Evolutionary conservation across 768 basidiomycete genomes (phyloP), one percentile per base, ranked within the genome.

Genomic region (Tricholoma bakamatsutake): DNA sequence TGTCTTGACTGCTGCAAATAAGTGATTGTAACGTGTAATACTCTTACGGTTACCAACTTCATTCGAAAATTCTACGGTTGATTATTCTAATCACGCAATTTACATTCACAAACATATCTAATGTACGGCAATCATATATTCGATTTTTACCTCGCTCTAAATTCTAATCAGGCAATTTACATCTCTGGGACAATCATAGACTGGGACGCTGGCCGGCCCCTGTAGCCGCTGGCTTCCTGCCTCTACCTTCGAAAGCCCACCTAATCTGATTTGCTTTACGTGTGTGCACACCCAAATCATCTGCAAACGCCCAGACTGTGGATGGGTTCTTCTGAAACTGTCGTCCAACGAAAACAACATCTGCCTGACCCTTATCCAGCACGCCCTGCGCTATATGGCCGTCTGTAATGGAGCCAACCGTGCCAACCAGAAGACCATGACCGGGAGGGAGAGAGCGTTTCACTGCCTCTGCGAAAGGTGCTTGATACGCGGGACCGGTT

Each of bases 321-420:
- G 76, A 79, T 0, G 84, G 85, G 60, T 87, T 80, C 70, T 80
- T 82, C 67, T 79, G 77, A 72, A 87, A 85, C 51, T 75, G 72
- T 39, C 80, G 66, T 18, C 80, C 81, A 11, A 81, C 74, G 46
- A 78, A 57, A 4, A 88, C 69, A 3, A 80, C 79, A 61, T 92
- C 88, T 1, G 84, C 82, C 53, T 80, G 69, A 4, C 76, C 83
- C 12, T 76, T 66, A 52, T 84, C 77, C 3, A 90, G 66, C 17
- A 87, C 73, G 10, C 72, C 72, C 63, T 87, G 80, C 0, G 85
- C 84, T 30, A 82, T 71, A n/a, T 71, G 67, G 1, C 81, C 81
- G 13, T 73, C 71, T 0, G 74, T 80, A 60, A 90, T 83, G 8
- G 76, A 71, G 1, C 88, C 88, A 4, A 76, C 74, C 1, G 69